phyloP scores from a whole-genome alignment of 2,329 filamentous ascomycete genomes.

The Berkeleyomyces rouxiae region DNA sequence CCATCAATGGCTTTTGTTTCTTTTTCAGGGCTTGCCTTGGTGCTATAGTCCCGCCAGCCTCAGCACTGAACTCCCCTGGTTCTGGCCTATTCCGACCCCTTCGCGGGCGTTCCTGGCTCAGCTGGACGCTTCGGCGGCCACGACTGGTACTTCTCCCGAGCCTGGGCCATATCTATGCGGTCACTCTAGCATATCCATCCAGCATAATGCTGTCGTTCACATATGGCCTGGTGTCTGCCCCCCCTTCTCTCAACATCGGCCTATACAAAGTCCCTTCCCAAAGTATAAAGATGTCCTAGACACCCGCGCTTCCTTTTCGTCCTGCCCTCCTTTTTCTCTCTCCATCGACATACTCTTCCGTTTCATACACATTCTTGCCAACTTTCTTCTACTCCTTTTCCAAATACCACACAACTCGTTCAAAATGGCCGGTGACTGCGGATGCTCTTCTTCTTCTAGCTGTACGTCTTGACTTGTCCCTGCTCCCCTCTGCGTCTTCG shows the following conservation, averaged over 20 bases:
- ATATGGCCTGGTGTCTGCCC: not conserved
- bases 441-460: constrained; percentile 6
- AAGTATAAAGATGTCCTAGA: not conserved
- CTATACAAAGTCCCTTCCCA: not conserved
- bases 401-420: not conserved
- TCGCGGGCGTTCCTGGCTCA: not conserved
- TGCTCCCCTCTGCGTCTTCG: not conserved
- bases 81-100: not conserved
- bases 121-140: not conserved
- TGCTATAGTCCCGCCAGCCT: too few relatives aligned
- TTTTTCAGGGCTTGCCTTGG: too few relatives aligned
- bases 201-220: not conserved
- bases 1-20: not conserved
- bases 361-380: not conserved
- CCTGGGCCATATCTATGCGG: not conserved
- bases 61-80: not conserved
- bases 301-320: not conserved
- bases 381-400: not conserved
- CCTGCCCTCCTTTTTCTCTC: not conserved
- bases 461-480: constrained; percentile 3
- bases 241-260: not conserved
- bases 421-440: constrained; percentile 9
- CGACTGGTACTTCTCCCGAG: not conserved
- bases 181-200: not conserved
- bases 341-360: not conserved